phyloP scores from a whole-genome alignment of 441 rosid genomes.

The Populus hybrid region DNA sequence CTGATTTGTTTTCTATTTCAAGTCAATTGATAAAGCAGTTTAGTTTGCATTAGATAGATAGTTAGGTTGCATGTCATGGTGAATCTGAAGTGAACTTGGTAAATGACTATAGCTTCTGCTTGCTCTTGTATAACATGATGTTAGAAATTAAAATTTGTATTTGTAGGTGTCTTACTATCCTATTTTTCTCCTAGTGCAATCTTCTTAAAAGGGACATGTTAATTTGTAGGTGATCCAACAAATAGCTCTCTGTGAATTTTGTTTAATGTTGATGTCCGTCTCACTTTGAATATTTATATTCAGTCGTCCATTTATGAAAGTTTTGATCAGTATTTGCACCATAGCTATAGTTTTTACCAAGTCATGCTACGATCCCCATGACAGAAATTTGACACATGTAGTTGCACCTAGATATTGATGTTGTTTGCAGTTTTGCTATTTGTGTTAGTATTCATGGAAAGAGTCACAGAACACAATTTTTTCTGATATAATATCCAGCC shows the following conservation, averaged over 20 bases:
- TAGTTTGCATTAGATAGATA: neutral
- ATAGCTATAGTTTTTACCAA: neutral
- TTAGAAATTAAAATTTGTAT: neutral
- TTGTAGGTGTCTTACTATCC: neutral
- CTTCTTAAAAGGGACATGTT: constrained; percentile 25
- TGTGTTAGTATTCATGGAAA: neutral
- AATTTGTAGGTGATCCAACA: constrained; percentile 31
- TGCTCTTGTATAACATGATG: neutral
- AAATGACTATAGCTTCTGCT: constrained; percentile 7
- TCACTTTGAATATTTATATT: constrained; percentile 19
- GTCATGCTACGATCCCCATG: neutral
- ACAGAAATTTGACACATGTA: neutral
- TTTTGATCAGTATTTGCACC: constrained; percentile 1
- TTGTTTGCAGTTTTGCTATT: neutral
- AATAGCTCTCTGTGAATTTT: constrained; percentile 24
- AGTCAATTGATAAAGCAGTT: constrained; percentile 11
- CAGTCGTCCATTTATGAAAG: constrained; percentile 10
- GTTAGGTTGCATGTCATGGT: neutral
- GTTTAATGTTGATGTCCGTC: constrained; percentile 24
- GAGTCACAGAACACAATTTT: neutral
- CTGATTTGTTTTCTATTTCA: neutral
- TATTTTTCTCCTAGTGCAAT: constrained; percentile 1
- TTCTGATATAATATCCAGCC: neutral
- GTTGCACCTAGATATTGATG: neutral
- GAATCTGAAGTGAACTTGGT: constrained; percentile 10